Conservation (phyloP, 192 early-diverging fungal species). For the Rhizoclosmatium globosum region DNA sequence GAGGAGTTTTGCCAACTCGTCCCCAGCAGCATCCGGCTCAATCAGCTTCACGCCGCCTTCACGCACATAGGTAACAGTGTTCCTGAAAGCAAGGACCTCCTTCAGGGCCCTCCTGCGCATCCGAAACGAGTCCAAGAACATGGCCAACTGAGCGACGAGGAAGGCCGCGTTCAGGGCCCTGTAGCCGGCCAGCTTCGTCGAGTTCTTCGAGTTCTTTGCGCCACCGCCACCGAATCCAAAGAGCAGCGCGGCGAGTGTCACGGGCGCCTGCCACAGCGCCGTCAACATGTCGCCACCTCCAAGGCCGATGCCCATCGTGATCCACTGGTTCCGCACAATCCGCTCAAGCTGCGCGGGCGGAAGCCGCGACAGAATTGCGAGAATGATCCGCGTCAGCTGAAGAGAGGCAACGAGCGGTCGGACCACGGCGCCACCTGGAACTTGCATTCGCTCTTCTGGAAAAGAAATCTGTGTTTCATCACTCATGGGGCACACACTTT, state of each 20-base stretch:
- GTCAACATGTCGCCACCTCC: slow-evolving; percentile 7
- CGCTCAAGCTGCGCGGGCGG: neutral
- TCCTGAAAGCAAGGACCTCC: neutral
- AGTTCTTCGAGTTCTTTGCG: neutral
- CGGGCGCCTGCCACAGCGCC: neutral
- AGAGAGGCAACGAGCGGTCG: neutral
- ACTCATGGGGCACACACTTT: neutral
- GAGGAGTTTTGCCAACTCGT: neutral
- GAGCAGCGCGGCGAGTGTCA: neutral
- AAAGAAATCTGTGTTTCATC: neutral
- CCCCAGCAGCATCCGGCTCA: neutral
- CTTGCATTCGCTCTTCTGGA: neutral
- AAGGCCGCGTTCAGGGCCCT: neutral
- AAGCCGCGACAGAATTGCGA: neutral
- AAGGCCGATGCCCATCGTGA: slow-evolving; percentile 6
- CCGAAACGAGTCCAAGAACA: slow-evolving; percentile 5
- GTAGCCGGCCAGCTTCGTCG: neutral
- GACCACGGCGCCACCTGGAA: neutral
- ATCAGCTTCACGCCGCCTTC: neutral
- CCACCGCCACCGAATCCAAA: neutral
- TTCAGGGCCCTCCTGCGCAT: neutral
- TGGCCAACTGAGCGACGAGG: neutral
- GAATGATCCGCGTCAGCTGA: neutral
- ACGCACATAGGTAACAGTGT: neutral
- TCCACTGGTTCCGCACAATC: neutral